These are phyloP conservation scores for Brachypodium distachyon DNA, from an alignment of 202 grass and related monocot species.

Conservation along the genomic window DNA sequence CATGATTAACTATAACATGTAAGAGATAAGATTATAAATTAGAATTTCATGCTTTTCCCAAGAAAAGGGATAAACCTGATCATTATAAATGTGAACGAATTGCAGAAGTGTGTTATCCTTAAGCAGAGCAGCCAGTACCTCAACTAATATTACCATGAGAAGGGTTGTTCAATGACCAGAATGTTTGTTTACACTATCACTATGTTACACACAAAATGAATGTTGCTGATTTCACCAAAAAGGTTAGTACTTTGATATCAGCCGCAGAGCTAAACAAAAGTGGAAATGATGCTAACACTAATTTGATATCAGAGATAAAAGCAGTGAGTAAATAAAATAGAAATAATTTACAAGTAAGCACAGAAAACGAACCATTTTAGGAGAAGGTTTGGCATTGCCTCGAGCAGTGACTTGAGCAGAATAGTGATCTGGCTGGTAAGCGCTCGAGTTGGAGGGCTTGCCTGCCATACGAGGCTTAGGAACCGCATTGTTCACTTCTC, in stretches of 20 bases:
- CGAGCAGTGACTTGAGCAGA: conserved; percentile 29
- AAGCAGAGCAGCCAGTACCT: not conserved
- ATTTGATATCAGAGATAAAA: not conserved
- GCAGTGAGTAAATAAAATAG: not conserved
- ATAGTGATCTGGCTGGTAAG: conserved; percentile 22
- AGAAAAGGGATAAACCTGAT: not conserved
- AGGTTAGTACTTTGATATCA: not conserved
- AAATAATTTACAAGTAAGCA: not conserved
- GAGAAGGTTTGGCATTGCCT: conserved; percentile 17
- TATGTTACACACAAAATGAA: not conserved
- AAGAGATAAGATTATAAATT: not conserved
- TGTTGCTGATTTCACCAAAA: not conserved
- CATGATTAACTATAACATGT: not conserved
- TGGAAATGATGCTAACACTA: not conserved
- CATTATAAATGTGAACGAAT: not conserved
- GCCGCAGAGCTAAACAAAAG: not conserved
- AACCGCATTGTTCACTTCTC: conserved; percentile 20
- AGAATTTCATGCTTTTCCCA: not conserved
- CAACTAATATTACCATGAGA: not conserved
- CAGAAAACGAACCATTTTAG: conserved; percentile 30
- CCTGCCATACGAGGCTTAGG: conserved; percentile 20
- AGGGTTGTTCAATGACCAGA: not conserved
- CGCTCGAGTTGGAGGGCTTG: not conserved
- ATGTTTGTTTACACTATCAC: not conserved
- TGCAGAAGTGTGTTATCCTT: not conserved